Base-by-base conservation (phyloP, 305 asterid genomes). In the Fraxinus floribunda region DNA sequence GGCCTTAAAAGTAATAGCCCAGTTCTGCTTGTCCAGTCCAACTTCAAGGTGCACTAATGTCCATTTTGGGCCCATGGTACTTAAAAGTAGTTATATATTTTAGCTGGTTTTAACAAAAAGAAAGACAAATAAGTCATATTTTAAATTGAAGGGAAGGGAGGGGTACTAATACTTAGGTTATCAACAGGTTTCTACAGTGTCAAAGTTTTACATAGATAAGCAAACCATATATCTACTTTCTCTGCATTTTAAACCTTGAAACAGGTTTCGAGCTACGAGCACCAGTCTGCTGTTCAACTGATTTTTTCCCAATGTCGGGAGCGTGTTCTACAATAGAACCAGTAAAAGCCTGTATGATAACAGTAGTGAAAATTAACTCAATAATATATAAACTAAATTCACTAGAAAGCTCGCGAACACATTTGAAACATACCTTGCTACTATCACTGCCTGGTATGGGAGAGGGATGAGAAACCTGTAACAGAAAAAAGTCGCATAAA, bases 321-420 rank as follows among this genome's bases (percentile, higher is more conserved):
- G 88, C 35, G 29, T 68, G 97, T 88, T 95, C 98, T 6, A 95
- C 84, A 26, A 92, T 91, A 11, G 94, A 84, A 77, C 93, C 93
- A 24, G 92, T 91, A 85, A 94, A 88, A 26, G 94, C 94, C 94
- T 95, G 91, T 41, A 62, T 30, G 77, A 79, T 9, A 76, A 20
- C 46, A 72, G 29, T 80, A 62, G 36, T 6, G 15, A 15, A 30
- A 66, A 26, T 66, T 1, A 68, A 62, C 13, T 62, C 71, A n/a
- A 7, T 22, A 62, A 68, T 68, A 29, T 26, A 13, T 68, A 68
- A 29, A 10, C 36, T 1, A 8, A 68, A 26, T 68, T 29, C 6
- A 68, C n/a, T 68, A 8, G 16, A 64, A 68, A 16, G 38, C 32
- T 26, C 10, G 36, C 18, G 15, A 24, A 64, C 24, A 64, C 75